Evolutionary conservation across 768 basidiomycete genomes (phyloP), one percentile per base, ranked within the genome.

Genomic region (Tulasnella calospora): DNA sequence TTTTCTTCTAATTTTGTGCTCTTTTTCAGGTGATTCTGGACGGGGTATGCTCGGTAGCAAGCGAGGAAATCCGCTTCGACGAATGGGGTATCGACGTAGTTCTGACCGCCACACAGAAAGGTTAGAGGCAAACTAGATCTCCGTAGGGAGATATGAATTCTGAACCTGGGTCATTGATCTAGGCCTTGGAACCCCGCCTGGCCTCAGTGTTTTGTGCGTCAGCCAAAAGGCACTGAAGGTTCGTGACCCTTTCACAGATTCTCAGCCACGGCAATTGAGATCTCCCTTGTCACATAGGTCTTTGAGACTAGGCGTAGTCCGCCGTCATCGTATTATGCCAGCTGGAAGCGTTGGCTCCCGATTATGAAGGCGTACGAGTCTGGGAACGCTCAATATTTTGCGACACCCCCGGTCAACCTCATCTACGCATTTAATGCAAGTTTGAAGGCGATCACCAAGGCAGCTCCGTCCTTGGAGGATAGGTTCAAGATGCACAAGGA

Each of bases 41-140:
- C 82, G 94, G 90, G n/a, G 98, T 99, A 36, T 99, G 98, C 85
- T 92, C 95, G 1, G 95, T 98, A 21, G 98, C 94, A 7, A 94
- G 92, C 81, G 98, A 99, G 84, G 95, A 98, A 83, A 96, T 99
- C 82, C 90, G 88, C 69, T 93, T 98, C 87, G 98, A 99, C 81
- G 91, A 89, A 2, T 99, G 98, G 98, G 91, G 88, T 35, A 87
- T 99, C 75, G 98, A 99, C 81, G 90, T 96, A 47, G 92, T 99
- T 35, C 81, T 96, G 57, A 89, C 92, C 21, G 95, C 94, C 13
- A 91, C 90, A 78, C 95, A 97, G 84, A 98, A 98, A 83, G 98
- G 77, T 78, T 13, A 41, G 77, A 21, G n/a, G 9, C 19, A 19
- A 12, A n/a, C 21, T 36, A 23, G 17, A 40, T 15, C 44, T 27